Percentiles rank a stretch among this genome's conserved stretches.
Conservation (phyloP, 2,329 filamentous ascomycete species). For the Botrytis squamosa region DNA sequence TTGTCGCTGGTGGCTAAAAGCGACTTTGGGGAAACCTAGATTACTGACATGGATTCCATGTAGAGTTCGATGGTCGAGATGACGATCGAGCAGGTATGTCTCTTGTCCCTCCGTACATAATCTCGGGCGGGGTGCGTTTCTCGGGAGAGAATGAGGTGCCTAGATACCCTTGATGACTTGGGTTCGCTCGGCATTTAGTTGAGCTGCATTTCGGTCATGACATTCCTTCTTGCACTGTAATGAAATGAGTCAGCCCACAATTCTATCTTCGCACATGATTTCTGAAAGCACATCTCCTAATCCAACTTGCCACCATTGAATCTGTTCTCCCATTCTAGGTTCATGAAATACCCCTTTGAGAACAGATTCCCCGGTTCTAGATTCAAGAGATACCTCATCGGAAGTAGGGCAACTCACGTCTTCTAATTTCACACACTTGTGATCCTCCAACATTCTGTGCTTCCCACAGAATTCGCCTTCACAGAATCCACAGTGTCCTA, state of each 20-base stretch:
- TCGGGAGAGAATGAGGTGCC: not conserved
- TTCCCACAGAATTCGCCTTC: slow-evolving; percentile 91
- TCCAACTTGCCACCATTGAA: slow-evolving; percentile 44
- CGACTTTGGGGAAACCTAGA: not conserved
- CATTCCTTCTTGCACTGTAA: slow-evolving; percentile 89
- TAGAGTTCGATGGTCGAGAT: not conserved
- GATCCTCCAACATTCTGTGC: slow-evolving; percentile 89
- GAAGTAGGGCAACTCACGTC: slow-evolving; percentile 57
- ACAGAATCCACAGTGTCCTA: slow-evolving; percentile 96
- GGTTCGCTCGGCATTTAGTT: slow-evolving; percentile 88
- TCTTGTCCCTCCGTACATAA: not conserved
- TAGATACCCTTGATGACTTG: slow-evolving; percentile 91
- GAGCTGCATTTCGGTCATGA: slow-evolving; percentile 88
- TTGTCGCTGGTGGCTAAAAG: not conserved
- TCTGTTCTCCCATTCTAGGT: not conserved
- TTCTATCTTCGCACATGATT: slow-evolving; percentile 30
- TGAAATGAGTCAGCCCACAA: slow-evolving; percentile 9
- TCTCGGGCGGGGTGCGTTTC: not conserved
- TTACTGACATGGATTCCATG: not conserved
- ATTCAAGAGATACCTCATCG: slow-evolving; percentile 3
- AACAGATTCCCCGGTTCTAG: slow-evolving; percentile 26
- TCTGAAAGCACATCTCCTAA: slow-evolving; percentile 41
- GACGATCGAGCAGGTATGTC: not conserved
- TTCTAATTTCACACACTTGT: slow-evolving; percentile 89
- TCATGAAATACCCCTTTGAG: slow-evolving; percentile 13